A percentile compares a stretch with the other conserved stretches of the same genome.
Evolutionary conservation across 164 flowering plant genomes (phyloP).

Genomic region (Stephania japonica): DNA sequence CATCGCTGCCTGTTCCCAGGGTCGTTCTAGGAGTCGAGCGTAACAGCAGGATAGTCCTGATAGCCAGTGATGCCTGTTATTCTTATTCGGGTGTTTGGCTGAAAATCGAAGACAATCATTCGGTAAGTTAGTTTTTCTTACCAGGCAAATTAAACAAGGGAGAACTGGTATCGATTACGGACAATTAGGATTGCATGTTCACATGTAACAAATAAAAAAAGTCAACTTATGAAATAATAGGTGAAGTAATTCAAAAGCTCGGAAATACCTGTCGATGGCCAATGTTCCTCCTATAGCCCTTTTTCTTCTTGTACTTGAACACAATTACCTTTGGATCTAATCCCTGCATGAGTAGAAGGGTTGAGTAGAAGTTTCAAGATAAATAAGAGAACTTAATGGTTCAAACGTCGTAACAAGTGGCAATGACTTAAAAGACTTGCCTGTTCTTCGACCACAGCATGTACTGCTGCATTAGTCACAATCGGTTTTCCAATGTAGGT

Average conservation of each 20-base stretch:
- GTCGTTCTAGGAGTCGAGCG: slow-evolving; percentile 16
- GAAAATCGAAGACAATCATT: slow-evolving; percentile 16
- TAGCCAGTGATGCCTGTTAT: slow-evolving; percentile 86
- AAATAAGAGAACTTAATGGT: not conserved
- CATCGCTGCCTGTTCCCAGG: not conserved
- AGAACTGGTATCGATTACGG: not conserved
- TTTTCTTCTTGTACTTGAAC: slow-evolving; percentile 79
- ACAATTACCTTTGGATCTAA: slow-evolving; percentile 66
- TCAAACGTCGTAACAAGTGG: not conserved
- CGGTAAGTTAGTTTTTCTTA: not conserved
- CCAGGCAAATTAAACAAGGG: not conserved
- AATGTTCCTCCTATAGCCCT: slow-evolving; percentile 79
- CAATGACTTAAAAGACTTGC: slow-evolving; percentile 23
- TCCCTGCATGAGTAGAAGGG: slow-evolving; percentile 36
- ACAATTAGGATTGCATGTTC: not conserved
- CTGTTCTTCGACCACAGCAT: slow-evolving; percentile 95
- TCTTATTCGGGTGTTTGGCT: slow-evolving; percentile 88
- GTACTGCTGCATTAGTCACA: slow-evolving; percentile 83
- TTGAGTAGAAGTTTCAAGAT: not conserved
- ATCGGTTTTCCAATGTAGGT: slow-evolving; percentile 82
- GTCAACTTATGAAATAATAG: not conserved
- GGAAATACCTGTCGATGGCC: slow-evolving; percentile 88
- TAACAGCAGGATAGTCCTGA: slow-evolving; percentile 56
- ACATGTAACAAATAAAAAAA: too few species aligned
- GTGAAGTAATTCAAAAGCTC: not conserved